Percentiles rank a stretch among this genome's conserved stretches.
phyloP scores from a whole-genome alignment of 2,329 filamentous ascomycete species.

The Hypoxylon sp. region DNA sequence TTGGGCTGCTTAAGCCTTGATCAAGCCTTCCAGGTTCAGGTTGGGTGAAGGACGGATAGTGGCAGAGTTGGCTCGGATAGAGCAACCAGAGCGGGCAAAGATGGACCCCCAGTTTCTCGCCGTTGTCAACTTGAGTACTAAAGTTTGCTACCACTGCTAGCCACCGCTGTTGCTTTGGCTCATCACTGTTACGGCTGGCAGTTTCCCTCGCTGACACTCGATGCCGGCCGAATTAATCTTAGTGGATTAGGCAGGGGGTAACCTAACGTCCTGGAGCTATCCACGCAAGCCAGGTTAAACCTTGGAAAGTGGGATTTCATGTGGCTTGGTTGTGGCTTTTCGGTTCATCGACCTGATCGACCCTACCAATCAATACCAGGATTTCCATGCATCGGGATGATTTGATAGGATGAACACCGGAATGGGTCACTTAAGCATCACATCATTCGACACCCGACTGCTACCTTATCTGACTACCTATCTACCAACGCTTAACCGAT shows the following conservation, averaged over 20 bases:
- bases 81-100: constrained; percentile 38
- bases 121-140: constrained; percentile 9
- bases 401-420: constrained; percentile 27
- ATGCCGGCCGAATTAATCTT: constrained; percentile 12
- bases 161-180: background rate
- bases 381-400: constrained; percentile 33
- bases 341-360: background rate
- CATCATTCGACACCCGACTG: constrained; percentile 37
- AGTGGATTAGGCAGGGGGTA: background rate
- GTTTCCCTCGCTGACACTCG: constrained; percentile 18
- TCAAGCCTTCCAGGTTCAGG: constrained; percentile 20
- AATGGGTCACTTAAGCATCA: constrained; percentile 34
- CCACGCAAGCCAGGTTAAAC: background rate
- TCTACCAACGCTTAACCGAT: constrained; percentile 35
- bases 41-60: constrained; percentile 31
- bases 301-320: constrained; percentile 19
- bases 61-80: constrained; percentile 38
- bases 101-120: constrained; percentile 36
- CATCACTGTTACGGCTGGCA: constrained; percentile 16
- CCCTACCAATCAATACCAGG: background rate
- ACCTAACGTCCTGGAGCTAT: constrained; percentile 1
- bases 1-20: constrained; percentile 33
- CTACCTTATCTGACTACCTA: constrained; percentile 42
- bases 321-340: constrained; percentile 31
- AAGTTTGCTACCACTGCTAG: constrained; percentile 14